Evolutionary conservation across 2,329 filamentous ascomycete species (phyloP), one percentile per base, ranked within the genome.

Genomic region (Fusarium sp.): DNA sequence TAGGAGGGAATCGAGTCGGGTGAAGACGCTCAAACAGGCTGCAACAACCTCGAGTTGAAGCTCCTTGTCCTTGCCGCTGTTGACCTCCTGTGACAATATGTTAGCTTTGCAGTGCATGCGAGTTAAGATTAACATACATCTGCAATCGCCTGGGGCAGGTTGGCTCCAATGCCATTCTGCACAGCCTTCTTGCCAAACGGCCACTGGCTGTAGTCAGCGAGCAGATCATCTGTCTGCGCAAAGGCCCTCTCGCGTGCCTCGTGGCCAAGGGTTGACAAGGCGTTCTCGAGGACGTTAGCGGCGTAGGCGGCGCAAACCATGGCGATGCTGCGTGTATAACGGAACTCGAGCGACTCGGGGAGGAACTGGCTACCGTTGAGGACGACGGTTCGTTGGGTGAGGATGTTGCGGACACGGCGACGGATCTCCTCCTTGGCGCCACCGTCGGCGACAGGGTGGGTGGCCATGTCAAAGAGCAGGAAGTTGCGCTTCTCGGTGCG

Each of bases 401-500:
- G 92, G 70, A 98, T 91, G 82, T 94, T 97, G 82, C 96, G 93
- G 76, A 98, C 96, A 79, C 97, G 93, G 82, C 94, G 92, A 79
- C 97, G 91, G 80, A 99, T 97, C 86, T 99, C 97, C 81, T 98
- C 97, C 87, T 99, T 99, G 80, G 97, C 97, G 80, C 95, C 96
- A 76, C 95, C 94, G 80, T 99, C 97, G 74, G 95, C 96, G 68
- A 99, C 95, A 48, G 97, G 97, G 84, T 99, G 97, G 75, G 97
- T 99, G 67, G 97, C 97, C 97, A 99, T 99, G 86, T 99, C 97
- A 88, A 99, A 99, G 75, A 99, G 93, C 75, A 99, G 90, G 87
- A 99, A 99, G 88, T 99, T 99, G 85, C 95, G 95, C 88, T 99
- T 99, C 85, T 99, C 97, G 71, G 97, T 99, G 79, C 97, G 94